Base-by-base conservation (phyloP, 2,329 filamentous ascomycete species). In the Xylaria sp. region DNA sequence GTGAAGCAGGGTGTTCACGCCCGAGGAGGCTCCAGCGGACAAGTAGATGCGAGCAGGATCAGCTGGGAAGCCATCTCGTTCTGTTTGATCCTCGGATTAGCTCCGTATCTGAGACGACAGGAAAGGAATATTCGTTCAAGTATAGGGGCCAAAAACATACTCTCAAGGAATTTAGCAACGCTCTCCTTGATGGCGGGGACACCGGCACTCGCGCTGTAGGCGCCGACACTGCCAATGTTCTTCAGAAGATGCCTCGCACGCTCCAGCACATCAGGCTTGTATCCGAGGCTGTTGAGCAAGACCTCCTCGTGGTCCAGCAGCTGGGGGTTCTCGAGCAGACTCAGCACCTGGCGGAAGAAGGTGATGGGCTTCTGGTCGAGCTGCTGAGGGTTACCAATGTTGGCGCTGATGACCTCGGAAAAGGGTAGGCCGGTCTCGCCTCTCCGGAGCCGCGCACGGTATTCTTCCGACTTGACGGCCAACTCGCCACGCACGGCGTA, bases 321-420 rank as follows among this genome's bases (percentile, higher is more conserved):
- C 60, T 83, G 77, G 0, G 95, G 95, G 82, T 98, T 94, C 83
- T 99, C 95, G 62, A 98, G 80, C 66, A 99, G 78, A 79, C 92
- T 96, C 73, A 95, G 86, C 28, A 99, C 95, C 81, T 99, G 94
- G 71, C 95, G 89, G 87, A 99, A 97, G 84, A 97, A 99, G 70
- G 95, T 99, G 73, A 99, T 94, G 73, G 95, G 95, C 84, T 98
- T 96, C 85, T 99, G 95, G 80, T 97, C 95, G 67, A 99, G 88
- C 81, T 99, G 95, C 80, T 99, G 95, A 3, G 95, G 95, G 83
- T 99, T 99, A 75, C 95, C 95, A 74, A 99, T 99, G 82, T 99
- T 99, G 79, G 95, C 95, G 67, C 92, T 94, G 80, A 99, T 94
- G 78, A 99, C 89, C 63, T 92, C 86, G 72, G 92, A 84, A 78